A percentile compares a stretch with the other conserved stretches of the same genome.
These are phyloP conservation scores for Starmerella floricola DNA, from an alignment of 805 yeast genomes.

Conservation along the genomic window DNA sequence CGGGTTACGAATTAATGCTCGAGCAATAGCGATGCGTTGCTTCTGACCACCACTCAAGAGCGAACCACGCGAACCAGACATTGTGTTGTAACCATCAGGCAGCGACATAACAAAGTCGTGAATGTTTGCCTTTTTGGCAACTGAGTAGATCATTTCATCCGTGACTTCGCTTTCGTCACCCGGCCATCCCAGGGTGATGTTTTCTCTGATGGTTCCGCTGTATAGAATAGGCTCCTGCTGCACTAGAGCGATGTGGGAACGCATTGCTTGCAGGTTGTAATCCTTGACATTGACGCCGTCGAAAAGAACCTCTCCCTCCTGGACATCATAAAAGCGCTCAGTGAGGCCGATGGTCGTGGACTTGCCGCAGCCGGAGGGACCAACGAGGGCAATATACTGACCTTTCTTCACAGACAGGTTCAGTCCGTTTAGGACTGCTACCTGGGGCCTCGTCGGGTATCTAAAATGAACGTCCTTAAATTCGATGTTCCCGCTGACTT, in stretches of 20 bases:
- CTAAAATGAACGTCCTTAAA: constrained; percentile 49
- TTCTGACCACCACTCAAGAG: constrained; percentile 64
- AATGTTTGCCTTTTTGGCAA: constrained; percentile 41
- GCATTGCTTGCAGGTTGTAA: constrained; percentile 39
- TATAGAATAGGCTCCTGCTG: constrained; percentile 52
- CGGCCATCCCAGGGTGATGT: constrained; percentile 40
- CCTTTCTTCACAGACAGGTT: constrained; percentile 39
- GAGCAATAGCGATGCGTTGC: constrained; percentile 64
- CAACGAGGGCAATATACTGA: constrained; percentile 53
- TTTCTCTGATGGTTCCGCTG: constrained; percentile 45
- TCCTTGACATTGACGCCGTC: constrained; percentile 42
- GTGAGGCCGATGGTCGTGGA: constrained; percentile 43
- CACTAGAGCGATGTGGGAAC: constrained; percentile 45
- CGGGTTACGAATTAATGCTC: constrained; percentile 59
- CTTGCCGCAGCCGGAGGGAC: constrained; percentile 53
- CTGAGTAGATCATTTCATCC: constrained; percentile 37
- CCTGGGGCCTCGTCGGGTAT: constrained; percentile 50
- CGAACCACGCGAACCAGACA: constrained; percentile 45
- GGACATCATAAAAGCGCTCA: constrained; percentile 42
- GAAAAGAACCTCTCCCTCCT: constrained; percentile 38
- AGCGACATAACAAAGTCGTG: constrained; percentile 45
- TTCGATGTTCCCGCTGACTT: constrained; percentile 39
- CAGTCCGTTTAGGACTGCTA: constrained; percentile 41
- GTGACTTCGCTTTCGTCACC: constrained; percentile 26
- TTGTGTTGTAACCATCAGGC: constrained; percentile 51